Conservation (phyloP, 768 basidiomycete genomes). For the Mycena metata region DNA sequence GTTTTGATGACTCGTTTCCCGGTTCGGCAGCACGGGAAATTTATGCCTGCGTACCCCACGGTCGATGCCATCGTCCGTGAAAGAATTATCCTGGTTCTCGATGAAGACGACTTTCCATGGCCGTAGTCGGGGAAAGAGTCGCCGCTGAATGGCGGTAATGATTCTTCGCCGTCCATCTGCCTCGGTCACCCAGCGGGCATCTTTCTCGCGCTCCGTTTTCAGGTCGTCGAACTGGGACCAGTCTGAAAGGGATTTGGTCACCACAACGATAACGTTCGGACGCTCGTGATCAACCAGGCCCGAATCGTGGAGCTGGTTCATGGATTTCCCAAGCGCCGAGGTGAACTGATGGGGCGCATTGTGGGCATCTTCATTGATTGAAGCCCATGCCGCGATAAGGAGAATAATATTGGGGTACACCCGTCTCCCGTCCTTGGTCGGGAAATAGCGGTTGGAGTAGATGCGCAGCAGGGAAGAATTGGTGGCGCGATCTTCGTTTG, state of each 20-base stretch:
- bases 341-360: conserved; percentile 4
- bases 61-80: no score
- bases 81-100: neutral
- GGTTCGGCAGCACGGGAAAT: no score
- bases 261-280: conserved; percentile 6
- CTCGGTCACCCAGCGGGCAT: neutral
- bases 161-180: conserved; percentile 2
- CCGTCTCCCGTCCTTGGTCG: neutral
- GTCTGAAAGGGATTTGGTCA: conserved; percentile 12
- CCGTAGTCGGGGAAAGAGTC: neutral
- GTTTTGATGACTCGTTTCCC: neutral
- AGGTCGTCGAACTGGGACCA: conserved; percentile 9
- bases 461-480: conserved; percentile 1
- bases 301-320: neutral
- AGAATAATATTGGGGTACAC: conserved; percentile 16
- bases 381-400: conserved; percentile 5
- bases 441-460: conserved; percentile 1
- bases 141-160: conserved; percentile 8
- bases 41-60: no score
- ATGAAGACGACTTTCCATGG: conserved; percentile 8
- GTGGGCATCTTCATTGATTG: neutral
- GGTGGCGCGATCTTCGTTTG: neutral
- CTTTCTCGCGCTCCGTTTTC: neutral
- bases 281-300: neutral
- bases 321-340: conserved; percentile 6